A percentile compares a stretch with the other conserved stretches of the same genome.
phyloP scores from a whole-genome alignment of 2,329 filamentous ascomycete species.

The Penicillium brevicompactum region DNA sequence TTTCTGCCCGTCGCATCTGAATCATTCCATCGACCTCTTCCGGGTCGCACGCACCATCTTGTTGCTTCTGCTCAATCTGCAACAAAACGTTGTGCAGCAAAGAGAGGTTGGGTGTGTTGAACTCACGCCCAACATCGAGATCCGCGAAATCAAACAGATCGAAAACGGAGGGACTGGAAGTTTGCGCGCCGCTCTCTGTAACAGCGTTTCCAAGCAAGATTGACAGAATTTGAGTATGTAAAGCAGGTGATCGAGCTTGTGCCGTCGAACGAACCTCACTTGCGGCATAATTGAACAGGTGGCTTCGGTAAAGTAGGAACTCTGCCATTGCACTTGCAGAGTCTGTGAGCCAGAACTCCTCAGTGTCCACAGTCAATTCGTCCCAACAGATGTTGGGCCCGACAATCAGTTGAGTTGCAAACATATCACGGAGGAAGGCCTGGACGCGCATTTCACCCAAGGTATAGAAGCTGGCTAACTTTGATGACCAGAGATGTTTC shows the following conservation, averaged over 20 bases:
- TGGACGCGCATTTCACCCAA: constrained; percentile 78
- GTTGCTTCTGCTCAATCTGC: constrained; percentile 61
- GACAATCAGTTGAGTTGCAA: constrained; percentile 72
- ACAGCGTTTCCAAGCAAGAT: constrained; percentile 75
- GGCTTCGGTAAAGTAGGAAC: constrained; percentile 75
- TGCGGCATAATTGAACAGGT: constrained; percentile 80
- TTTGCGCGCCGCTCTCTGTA: constrained; percentile 64
- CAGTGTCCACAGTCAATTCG: constrained; percentile 59
- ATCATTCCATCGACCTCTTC: constrained; percentile 74
- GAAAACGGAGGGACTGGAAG: constrained; percentile 76
- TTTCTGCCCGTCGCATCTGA: constrained; percentile 50
- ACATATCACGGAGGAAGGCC: constrained; percentile 77
- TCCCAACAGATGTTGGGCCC: constrained; percentile 74
- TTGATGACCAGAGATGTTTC: constrained; percentile 79
- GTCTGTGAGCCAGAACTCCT: constrained; percentile 69
- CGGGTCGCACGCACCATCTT: constrained; percentile 63
- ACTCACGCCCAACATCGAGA: constrained; percentile 53
- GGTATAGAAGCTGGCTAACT: constrained; percentile 73
- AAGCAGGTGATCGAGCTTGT: constrained; percentile 68
- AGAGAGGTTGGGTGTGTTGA: constrained; percentile 56
- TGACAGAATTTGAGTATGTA: constrained; percentile 66
- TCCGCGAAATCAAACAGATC: constrained; percentile 92
- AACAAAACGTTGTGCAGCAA: constrained; percentile 70
- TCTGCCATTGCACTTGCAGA: constrained; percentile 72
- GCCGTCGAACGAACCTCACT: constrained; percentile 80